Conservation (phyloP, 805 yeast genomes). For the Yarrowia sp. region DNA sequence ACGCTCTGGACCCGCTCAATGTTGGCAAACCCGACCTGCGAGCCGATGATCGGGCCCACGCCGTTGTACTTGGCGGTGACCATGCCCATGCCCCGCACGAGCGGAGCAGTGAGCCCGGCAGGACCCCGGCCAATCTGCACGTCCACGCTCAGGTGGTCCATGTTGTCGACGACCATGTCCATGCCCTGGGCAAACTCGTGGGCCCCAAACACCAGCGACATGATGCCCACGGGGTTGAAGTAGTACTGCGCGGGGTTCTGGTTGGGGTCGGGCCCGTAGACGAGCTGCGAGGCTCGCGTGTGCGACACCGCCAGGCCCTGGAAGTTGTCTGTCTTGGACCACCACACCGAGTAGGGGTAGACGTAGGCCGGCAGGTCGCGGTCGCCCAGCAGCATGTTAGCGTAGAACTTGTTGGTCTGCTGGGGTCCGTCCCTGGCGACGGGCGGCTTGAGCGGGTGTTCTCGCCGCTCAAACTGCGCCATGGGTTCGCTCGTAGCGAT, state of each 20-base stretch:
- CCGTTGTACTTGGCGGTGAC: constrained; percentile 57
- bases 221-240: constrained; percentile 62
- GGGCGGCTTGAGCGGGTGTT: constrained; percentile 33
- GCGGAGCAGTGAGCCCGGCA: constrained; percentile 48
- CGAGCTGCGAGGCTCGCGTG: constrained; percentile 55
- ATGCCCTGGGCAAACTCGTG: constrained; percentile 54
- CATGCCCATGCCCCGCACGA: constrained; percentile 69
- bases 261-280: constrained; percentile 56
- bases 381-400: constrained; percentile 64
- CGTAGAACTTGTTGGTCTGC: constrained; percentile 75
- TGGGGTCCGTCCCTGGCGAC: constrained; percentile 21
- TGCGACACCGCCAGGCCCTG: constrained; percentile 71
- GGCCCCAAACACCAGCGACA: constrained; percentile 65
- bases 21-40: constrained; percentile 68
- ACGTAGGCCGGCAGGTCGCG: constrained; percentile 65
- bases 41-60: constrained; percentile 51
- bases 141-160: constrained; percentile 44
- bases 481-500: constrained; percentile 22
- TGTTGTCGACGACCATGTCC: constrained; percentile 55
- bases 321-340: constrained; percentile 54
- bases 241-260: constrained; percentile 59
- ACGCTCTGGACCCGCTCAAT: constrained; percentile 54
- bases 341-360: constrained; percentile 72
- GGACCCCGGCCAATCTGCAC: constrained; percentile 40
- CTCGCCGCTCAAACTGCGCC: constrained; percentile 30